Conservation (phyloP, 352 stramenopile species). For the Pythium plurisporium region DNA sequence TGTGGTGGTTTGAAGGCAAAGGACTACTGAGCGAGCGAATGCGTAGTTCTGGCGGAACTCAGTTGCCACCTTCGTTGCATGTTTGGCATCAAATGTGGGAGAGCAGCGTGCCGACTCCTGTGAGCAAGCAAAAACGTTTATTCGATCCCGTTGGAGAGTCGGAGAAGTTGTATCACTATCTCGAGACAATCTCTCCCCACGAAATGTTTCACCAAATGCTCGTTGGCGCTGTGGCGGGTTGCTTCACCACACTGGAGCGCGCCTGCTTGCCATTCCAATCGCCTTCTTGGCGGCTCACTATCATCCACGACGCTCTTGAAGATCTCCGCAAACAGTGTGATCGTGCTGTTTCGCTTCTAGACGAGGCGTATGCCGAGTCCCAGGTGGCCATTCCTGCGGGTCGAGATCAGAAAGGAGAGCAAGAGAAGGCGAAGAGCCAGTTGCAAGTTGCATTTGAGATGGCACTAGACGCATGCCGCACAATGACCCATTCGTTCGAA, state of each 20-base stretch:
- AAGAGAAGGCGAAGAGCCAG: constrained; percentile 34
- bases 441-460: constrained; percentile 78
- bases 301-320: constrained; percentile 35
- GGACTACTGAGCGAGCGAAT: constrained; percentile 75
- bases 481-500: constrained; percentile 49
- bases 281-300: constrained; percentile 23
- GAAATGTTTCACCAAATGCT: constrained; percentile 83
- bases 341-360: constrained; percentile 48
- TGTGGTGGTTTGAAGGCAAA: constrained; percentile 68
- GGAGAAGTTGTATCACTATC: constrained; percentile 79
- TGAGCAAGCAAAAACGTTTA: constrained; percentile 56
- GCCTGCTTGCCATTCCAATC: constrained; percentile 26
- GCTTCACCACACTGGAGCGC: constrained; percentile 49
- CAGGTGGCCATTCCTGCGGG: constrained; percentile 51
- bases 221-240: constrained; percentile 50
- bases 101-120: constrained; percentile 38
- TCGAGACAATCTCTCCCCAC: constrained; percentile 72
- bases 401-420: constrained; percentile 36
- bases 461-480: constrained; percentile 71
- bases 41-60: constrained; percentile 29
- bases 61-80: constrained; percentile 24
- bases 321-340: constrained; percentile 33
- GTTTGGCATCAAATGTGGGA: constrained; percentile 81
- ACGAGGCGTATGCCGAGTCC: constrained; percentile 60
- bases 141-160: constrained; percentile 74